Conservation (phyloP, 768 basidiomycete genomes). For the Cystofilobasidium ferigula region DNA sequence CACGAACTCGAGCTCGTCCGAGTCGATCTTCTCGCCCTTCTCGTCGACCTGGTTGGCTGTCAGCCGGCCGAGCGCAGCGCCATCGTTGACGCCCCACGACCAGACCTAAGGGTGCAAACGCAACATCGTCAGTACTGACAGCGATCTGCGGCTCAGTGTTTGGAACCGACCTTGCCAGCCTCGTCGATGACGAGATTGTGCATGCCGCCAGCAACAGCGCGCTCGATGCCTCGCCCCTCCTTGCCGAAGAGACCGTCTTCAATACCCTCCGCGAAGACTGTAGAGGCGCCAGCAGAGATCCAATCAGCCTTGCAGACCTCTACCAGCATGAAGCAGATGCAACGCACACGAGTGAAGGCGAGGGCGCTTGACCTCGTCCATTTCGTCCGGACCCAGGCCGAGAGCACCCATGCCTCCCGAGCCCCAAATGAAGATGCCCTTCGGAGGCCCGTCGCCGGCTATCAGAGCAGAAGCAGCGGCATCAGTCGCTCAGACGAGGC, state of each 20-base stretch:
- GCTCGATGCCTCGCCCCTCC: constrained; percentile 56
- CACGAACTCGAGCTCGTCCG: constrained; percentile 21
- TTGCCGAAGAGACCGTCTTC: constrained; percentile 59
- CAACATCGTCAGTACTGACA: too few relatives aligned
- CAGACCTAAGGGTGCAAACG: constrained; percentile 14
- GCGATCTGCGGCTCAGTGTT: background rate
- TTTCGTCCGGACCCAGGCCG: constrained; percentile 58
- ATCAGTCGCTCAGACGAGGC: too few relatives aligned
- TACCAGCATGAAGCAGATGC: background rate
- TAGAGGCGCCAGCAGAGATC: background rate
- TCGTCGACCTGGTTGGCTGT: constrained; percentile 19
- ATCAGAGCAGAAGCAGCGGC: background rate
- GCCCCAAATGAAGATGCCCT: constrained; percentile 65
- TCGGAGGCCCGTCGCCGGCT: constrained; percentile 12
- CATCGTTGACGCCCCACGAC: constrained; percentile 27
- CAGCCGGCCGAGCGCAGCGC: constrained; percentile 22
- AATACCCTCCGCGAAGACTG: constrained; percentile 57
- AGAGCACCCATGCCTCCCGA: constrained; percentile 89
- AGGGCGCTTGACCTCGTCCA: constrained; percentile 65
- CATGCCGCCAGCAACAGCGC: constrained; percentile 70
- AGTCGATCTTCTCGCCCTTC: constrained; percentile 17
- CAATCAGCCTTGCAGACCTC: background rate
- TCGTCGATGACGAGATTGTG: constrained; percentile 83
- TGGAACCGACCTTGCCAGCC: constrained; percentile 63
- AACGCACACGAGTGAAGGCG: constrained; percentile 55